Evolutionary conservation across 2,329 filamentous ascomycete species (phyloP), one percentile per base, ranked within the genome.

Genomic region (Cladophialophora carrionii): DNA sequence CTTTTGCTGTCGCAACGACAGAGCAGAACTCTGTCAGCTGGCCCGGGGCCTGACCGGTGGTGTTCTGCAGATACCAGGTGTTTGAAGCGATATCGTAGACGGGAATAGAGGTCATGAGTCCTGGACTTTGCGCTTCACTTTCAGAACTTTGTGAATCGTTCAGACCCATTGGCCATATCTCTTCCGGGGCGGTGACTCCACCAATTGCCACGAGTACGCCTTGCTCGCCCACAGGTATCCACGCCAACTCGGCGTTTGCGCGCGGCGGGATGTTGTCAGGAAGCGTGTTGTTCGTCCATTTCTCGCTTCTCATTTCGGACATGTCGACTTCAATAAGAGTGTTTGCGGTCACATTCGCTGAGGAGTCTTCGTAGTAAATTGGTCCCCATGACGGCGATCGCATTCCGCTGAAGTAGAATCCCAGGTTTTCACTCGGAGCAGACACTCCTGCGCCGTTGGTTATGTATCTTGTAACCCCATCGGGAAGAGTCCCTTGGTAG

Each of bases 371-470:
- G 72, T 66, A 68, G 52, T 65, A 65, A 24, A 62, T 79, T 81
- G 80, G 76, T 0, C 85, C 86, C 71, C 78, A 81, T 12, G 76
- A 75, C 0, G 79, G 74, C 0, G 85, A 81, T 14, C 79, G 83
- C 74, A 88, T 77, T 0, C 89, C 89, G 0, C 86, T 85, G 68
- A 91, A 90, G 70, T 91, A 91, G 79, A 86, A 91, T 0, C 87
- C 88, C 69, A 87, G 82, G 68, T 90, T 88, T 74, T 91, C 89
- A 0, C 88, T 90, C 0, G 88, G 88, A 0, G 85, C 86, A 51
- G 80, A 90, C 10, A 82, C 87, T 0, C 82, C 83, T 1, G 84
- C 89, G 20, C 89, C 89, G 68, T 84, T 86, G 0, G 87, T 84
- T 24, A 91, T 71, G 70, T 89, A 90, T 56, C 84, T 80, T 22